Evolutionary conservation across 192 early-diverging fungal species (phyloP).

Genomic region (Backusella liffmaniae): DNA sequence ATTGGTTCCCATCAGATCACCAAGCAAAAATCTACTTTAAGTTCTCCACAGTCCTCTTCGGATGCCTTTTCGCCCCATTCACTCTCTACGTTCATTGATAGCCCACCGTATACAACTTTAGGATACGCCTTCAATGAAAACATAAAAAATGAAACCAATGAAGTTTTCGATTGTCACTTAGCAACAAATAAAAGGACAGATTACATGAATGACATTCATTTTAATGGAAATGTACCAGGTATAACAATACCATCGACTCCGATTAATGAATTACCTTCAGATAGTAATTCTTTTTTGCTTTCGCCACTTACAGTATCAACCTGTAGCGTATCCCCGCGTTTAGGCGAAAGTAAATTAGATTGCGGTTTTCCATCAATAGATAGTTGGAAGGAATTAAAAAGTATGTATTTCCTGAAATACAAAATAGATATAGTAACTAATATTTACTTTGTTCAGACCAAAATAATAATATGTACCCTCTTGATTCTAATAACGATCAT

Average conservation of each 20-base stretch:
- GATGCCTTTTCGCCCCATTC: constrained; percentile 6
- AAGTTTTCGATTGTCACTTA: background rate
- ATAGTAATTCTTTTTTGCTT: background rate
- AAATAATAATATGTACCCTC: background rate
- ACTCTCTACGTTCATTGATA: background rate
- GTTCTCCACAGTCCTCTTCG: constrained; percentile 5
- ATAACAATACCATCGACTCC: constrained; percentile 20
- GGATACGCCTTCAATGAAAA: background rate
- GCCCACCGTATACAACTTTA: background rate
- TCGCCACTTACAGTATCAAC: background rate
- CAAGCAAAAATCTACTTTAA: background rate
- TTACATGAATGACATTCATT: background rate
- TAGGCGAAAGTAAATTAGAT: constrained; percentile 2
- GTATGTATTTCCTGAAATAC: background rate
- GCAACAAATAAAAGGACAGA: background rate
- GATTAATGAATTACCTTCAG: background rate
- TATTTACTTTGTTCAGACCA: background rate
- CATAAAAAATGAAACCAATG: background rate
- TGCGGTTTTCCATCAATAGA: background rate
- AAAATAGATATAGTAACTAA: background rate
- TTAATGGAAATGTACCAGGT: constrained; percentile 8
- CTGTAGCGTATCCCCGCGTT: background rate
- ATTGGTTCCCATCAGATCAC: background rate
- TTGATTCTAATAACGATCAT: background rate
- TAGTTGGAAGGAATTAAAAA: background rate